Base-by-base conservation (phyloP, 805 yeast species). In the Candida endomychidarum region DNA sequence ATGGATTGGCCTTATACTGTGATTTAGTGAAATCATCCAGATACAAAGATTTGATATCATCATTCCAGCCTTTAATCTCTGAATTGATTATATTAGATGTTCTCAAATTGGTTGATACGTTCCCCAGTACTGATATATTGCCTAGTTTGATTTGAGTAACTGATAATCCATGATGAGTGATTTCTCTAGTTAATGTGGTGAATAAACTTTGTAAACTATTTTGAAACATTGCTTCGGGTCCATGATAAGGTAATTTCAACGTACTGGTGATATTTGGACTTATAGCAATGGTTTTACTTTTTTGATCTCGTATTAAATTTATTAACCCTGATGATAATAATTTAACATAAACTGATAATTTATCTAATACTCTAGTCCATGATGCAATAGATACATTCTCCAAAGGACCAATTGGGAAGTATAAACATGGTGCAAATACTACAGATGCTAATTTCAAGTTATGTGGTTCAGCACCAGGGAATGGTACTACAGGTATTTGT, bases 381-480 rank as follows among this genome's bases (percentile, higher is more conserved):
- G 75, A 67, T 9, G 64, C 60, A 10, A 69, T 55, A 8, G 74
- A 51, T n/a, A 78, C 60, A 33, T 75, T 67, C 48, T 83, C 87
- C 15, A 81, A 64, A 0, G 87, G 86, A 0, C 88, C 89, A 2
- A 78, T 59, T 3, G 86, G 85, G 59, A 77, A 81, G 51, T 71
- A 77, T 41, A 81, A 70, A 49, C 79, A 85, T 0, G 96, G 95
- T 2, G 86, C 65, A 29, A 86, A 67, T 7, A 88, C 60, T 12
- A 84, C 80, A 2, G 86, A 86, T n/a, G 74, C 73, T 15, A 87
- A 69, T 36, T 68, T 63, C 46, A 83, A 72, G 29, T 57, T 64
- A 49, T 78, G 84, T 9, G 83, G 72, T 11, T 64, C 60, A 0
- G 82, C 81, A 5, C 80, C 80, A 7, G 73, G 67, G 51, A 82